Percentiles rank a stretch among this genome's conserved stretches.
Conservation (phyloP, 2,329 filamentous ascomycete genomes). For the Neophaeococcomyces mojaviensis region DNA sequence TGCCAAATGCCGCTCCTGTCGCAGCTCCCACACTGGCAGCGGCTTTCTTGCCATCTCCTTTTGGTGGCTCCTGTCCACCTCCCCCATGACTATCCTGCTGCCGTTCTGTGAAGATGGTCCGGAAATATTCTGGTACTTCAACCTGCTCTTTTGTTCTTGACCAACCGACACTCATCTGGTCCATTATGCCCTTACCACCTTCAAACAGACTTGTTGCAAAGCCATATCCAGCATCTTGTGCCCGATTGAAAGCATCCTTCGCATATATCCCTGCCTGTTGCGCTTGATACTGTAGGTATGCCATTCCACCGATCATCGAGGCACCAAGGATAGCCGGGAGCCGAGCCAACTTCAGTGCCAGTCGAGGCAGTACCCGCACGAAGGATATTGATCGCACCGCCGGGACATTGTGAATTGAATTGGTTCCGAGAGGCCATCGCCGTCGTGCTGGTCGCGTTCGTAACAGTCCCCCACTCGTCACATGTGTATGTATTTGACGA, state of each 20-base stretch:
- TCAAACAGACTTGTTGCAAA: slow-evolving; percentile 65
- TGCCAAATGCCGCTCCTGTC: slow-evolving; percentile 70
- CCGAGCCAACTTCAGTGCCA: slow-evolving; percentile 81
- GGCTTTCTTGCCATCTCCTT: slow-evolving; percentile 29
- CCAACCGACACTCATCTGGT: slow-evolving; percentile 75
- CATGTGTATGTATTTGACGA: slow-evolving; percentile 54
- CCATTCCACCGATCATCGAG: slow-evolving; percentile 74
- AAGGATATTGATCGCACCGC: slow-evolving; percentile 60
- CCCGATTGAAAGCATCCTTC: slow-evolving; percentile 65
- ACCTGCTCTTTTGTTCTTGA: slow-evolving; percentile 72
- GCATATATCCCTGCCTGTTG: slow-evolving; percentile 72
- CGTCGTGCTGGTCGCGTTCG: slow-evolving; percentile 48
- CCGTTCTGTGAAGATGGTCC: slow-evolving; percentile 59
- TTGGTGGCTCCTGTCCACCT: slow-evolving; percentile 22
- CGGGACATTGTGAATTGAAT: slow-evolving; percentile 73
- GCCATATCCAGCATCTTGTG: slow-evolving; percentile 62
- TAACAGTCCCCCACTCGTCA: slow-evolving; percentile 4
- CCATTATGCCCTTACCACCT: slow-evolving; percentile 64
- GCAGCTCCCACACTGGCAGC: slow-evolving; percentile 61
- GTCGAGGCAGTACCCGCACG: slow-evolving; percentile 65
- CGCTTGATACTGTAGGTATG: slow-evolving; percentile 95
- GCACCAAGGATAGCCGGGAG: slow-evolving; percentile 89
- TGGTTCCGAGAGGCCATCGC: slow-evolving; percentile 68
- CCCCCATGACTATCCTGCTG: slow-evolving; percentile 44
- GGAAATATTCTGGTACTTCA: slow-evolving; percentile 69